A percentile compares a stretch with the other conserved stretches of the same genome.
phyloP scores from a whole-genome alignment of 768 basidiomycete genomes.

The Phylloporus sp. region DNA sequence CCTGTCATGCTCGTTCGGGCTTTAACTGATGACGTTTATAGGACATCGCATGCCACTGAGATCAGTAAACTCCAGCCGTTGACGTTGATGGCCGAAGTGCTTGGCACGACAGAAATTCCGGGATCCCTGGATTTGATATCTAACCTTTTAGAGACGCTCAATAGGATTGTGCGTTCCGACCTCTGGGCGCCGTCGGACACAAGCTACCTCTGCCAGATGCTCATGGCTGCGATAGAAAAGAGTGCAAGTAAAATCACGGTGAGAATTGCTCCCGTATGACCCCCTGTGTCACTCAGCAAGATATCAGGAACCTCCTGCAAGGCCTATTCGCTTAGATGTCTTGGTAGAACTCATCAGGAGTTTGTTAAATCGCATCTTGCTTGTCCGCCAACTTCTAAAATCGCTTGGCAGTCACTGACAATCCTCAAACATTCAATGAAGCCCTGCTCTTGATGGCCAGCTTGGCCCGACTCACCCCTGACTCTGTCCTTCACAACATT shows the following conservation, averaged over 20 bases:
- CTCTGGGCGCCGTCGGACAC: slow-evolving; percentile 57
- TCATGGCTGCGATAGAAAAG: slow-evolving; percentile 78
- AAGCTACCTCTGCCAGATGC: slow-evolving; percentile 74
- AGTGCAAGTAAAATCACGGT: slow-evolving; percentile 55
- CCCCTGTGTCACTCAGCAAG: background rate
- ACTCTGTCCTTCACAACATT: slow-evolving; percentile 87
- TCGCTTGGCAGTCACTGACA: slow-evolving; percentile 61
- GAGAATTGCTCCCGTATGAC: slow-evolving; percentile 14
- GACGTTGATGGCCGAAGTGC: slow-evolving; percentile 61
- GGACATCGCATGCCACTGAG: slow-evolving; percentile 23
- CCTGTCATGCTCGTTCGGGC: slow-evolving; percentile 8
- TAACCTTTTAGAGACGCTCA: slow-evolving; percentile 66
- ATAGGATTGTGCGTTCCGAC: slow-evolving; percentile 54
- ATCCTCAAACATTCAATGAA: slow-evolving; percentile 93
- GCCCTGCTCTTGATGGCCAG: slow-evolving; percentile 83
- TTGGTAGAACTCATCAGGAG: slow-evolving; percentile 84
- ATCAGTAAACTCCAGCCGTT: slow-evolving; percentile 44
- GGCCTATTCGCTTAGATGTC: slow-evolving; percentile 71
- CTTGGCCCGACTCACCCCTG: slow-evolving; percentile 78
- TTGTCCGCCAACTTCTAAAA: background rate
- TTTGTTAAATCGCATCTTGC: slow-evolving; percentile 23
- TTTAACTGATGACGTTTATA: background rate
- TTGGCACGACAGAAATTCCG: slow-evolving; percentile 58
- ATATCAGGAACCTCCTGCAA: slow-evolving; percentile 50
- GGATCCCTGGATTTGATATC: slow-evolving; percentile 70